Evolutionary conservation across 2,329 filamentous ascomycete species (phyloP).

Genomic region (Xylariaceae sp.): DNA sequence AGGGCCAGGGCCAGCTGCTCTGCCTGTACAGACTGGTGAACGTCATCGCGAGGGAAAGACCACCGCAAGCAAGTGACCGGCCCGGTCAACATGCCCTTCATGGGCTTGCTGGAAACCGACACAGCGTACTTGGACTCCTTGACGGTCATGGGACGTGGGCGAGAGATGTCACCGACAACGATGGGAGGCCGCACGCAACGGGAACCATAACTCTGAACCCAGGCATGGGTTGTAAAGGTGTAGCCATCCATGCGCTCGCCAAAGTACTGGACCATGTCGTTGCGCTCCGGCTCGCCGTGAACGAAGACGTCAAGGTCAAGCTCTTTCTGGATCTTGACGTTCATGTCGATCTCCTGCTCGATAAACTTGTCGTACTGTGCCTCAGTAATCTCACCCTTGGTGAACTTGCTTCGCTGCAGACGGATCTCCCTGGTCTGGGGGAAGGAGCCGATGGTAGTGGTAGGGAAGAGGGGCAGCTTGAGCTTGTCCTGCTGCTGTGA

Average conservation of each 20-base stretch:
- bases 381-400: constrained; percentile 92
- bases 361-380: constrained; percentile 98
- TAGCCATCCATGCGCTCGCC: constrained; percentile 96
- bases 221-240: constrained; percentile 97
- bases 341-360: constrained; percentile 93
- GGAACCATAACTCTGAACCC: constrained; percentile 98
- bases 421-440: constrained; percentile 99
- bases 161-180: constrained; percentile 97
- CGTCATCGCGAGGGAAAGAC: constrained; percentile 99
- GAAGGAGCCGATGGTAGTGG: constrained; percentile 98
- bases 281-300: constrained; percentile 98
- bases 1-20: constrained; percentile 98
- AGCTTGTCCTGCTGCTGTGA: constrained; percentile 85
- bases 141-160: constrained; percentile 95
- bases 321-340: constrained; percentile 96
- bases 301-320: constrained; percentile 95
- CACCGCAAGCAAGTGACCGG: constrained; percentile 98
- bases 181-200: constrained; percentile 97
- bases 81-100: constrained; percentile 99
- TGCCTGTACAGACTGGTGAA: constrained; percentile 98
- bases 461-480: constrained; percentile 93
- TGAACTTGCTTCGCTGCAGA: constrained; percentile 93
- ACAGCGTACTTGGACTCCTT: constrained; percentile 99
- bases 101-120: constrained; percentile 93
- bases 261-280: constrained; percentile 99